Percentiles rank a stretch among this genome's conserved stretches.
These are phyloP conservation scores for Candida quercuum DNA, from an alignment of 805 yeast genomes.

Conservation along the genomic window DNA sequence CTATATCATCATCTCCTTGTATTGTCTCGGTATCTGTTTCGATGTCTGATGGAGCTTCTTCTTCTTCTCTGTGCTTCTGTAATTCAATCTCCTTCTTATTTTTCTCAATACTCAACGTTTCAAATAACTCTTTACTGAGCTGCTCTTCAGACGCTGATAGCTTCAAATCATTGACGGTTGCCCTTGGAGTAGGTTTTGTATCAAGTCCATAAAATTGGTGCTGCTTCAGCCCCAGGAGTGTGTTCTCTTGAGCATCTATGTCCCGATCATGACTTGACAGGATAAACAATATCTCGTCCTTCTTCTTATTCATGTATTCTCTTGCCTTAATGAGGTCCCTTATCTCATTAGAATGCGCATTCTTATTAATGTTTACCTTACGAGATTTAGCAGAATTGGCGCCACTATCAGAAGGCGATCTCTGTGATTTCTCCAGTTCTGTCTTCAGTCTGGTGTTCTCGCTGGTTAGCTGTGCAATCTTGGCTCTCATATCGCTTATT, in stretches of 20 bases:
- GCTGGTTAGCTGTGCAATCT: slow-evolving; percentile 46
- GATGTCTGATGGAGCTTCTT: neutral
- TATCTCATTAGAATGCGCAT: slow-evolving; percentile 1
- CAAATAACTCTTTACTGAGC: no score
- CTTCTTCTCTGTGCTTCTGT: no score
- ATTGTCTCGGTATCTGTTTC: slow-evolving; percentile 1
- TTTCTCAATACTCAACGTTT: no score
- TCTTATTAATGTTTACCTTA: neutral
- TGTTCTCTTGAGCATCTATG: slow-evolving; percentile 6
- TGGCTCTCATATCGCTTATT: slow-evolving; percentile 51
- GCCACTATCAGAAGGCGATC: slow-evolving; percentile 2
- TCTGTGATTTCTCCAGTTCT: neutral
- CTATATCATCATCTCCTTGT: neutral
- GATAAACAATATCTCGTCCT: slow-evolving; percentile 24
- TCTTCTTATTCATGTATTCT: slow-evolving; percentile 21
- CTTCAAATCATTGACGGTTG: neutral
- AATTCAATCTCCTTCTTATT: no score
- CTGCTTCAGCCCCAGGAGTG: neutral
- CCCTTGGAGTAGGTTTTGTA: neutral
- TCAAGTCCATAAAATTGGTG: neutral
- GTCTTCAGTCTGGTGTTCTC: slow-evolving; percentile 37
- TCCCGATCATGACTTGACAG: slow-evolving; percentile 19
- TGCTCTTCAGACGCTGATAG: neutral
- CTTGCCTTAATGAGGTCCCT: slow-evolving; percentile 20
- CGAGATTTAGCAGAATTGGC: slow-evolving; percentile 2